Percentiles rank a stretch among this genome's conserved stretches.
These are phyloP conservation scores for Phytophthora podocarpi DNA, from an alignment of 352 stramenopile species.

Conservation along the genomic window DNA sequence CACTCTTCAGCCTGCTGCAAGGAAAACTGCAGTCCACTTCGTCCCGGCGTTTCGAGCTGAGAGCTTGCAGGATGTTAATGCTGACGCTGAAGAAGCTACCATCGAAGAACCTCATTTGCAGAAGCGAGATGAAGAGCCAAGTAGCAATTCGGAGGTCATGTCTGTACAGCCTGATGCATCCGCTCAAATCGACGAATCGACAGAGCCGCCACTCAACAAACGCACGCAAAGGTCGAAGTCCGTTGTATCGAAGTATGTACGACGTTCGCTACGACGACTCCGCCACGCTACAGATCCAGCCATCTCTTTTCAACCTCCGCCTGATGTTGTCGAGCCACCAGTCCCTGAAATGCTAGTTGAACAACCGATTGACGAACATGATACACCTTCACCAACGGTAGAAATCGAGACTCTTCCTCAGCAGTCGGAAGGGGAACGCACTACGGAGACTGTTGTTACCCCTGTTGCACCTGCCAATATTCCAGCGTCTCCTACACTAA, in stretches of 20 bases:
- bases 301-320: neutral
- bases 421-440: conserved; percentile 32
- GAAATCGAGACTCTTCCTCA: neutral
- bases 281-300: neutral
- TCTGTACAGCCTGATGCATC: too few species aligned
- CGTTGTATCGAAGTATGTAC: conserved; percentile 15
- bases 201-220: too few species aligned
- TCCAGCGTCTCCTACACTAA: neutral
- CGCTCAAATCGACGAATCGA: too few species aligned
- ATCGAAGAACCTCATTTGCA: too few species aligned
- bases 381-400: neutral
- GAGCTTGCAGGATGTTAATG: neutral
- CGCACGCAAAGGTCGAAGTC: conserved; percentile 2
- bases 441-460: conserved; percentile 13
- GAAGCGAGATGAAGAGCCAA: too few species aligned
- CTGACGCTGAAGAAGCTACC: too few species aligned
- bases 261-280: conserved; percentile 15
- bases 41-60: conserved; percentile 14
- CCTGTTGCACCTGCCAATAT: neutral
- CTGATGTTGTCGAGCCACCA: neutral
- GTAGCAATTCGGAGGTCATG: too few species aligned
- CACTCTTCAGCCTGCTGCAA: neutral
- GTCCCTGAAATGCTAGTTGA: conserved; percentile 13
- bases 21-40: conserved; percentile 15
- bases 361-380: neutral